Percentiles rank a stretch among this genome's conserved stretches.
phyloP scores from a whole-genome alignment of 768 basidiomycete genomes.

The Panaeolus papilionaceus region DNA sequence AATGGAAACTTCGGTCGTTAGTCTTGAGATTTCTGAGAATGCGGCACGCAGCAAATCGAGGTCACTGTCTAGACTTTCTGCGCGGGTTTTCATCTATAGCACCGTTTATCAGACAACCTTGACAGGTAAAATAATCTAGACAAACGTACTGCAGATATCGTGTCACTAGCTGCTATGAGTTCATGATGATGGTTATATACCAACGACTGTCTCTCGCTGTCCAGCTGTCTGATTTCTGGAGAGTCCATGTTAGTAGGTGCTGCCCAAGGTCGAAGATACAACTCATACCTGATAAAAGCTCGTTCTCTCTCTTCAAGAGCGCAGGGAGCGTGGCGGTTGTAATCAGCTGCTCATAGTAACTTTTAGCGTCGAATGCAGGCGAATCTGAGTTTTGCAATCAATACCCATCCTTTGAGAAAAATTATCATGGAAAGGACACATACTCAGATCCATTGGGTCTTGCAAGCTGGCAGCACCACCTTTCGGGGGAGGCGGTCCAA shows the following conservation, averaged over 20 bases:
- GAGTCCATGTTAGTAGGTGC: background rate
- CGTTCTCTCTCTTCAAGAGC: slow-evolving; percentile 83
- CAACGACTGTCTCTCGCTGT: slow-evolving; percentile 87
- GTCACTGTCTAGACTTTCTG: slow-evolving; percentile 85
- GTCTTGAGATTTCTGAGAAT: slow-evolving; percentile 86
- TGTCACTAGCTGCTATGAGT: slow-evolving; percentile 91
- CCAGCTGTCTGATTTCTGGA: slow-evolving; percentile 85
- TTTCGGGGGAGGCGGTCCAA: slow-evolving; percentile 71
- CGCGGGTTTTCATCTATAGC: slow-evolving; percentile 82
- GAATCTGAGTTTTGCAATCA: slow-evolving; percentile 59
- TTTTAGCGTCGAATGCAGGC: slow-evolving; percentile 78
- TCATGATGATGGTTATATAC: slow-evolving; percentile 98
- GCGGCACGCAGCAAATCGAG: slow-evolving; percentile 81
- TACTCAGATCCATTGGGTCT: slow-evolving; percentile 87
- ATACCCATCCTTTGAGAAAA: background rate
- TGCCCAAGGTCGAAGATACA: background rate
- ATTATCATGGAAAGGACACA: slow-evolving; percentile 24
- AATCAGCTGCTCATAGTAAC: slow-evolving; percentile 87
- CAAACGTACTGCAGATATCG: slow-evolving; percentile 77
- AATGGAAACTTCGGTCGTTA: slow-evolving; percentile 69
- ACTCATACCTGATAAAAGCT: slow-evolving; percentile 68
- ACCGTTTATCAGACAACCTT: background rate
- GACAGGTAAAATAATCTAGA: background rate
- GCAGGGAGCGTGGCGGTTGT: slow-evolving; percentile 77
- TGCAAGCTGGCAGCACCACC: slow-evolving; percentile 58